phyloP scores from a whole-genome alignment of 768 basidiomycete genomes.

The Gloeopeniophorella convolvens region DNA sequence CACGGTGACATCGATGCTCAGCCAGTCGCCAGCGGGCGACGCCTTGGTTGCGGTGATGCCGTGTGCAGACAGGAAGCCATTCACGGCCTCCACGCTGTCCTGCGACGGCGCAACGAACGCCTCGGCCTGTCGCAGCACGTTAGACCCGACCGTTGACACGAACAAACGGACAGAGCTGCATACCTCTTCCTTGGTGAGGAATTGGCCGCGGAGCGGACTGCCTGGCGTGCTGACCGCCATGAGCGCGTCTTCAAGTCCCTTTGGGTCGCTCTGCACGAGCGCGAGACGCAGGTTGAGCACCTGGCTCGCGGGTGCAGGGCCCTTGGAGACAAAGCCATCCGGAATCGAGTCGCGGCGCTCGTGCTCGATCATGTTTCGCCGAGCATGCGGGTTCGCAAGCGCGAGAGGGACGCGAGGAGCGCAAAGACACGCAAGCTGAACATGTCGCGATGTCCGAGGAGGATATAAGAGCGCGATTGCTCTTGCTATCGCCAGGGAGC shows the following conservation, averaged over 20 bases:
- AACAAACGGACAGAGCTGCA: background rate
- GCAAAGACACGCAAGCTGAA: background rate
- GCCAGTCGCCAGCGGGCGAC: constrained; percentile 26
- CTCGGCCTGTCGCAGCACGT: constrained; percentile 7
- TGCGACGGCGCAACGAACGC: constrained; percentile 11
- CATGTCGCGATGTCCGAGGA: background rate
- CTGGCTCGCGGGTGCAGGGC: constrained; percentile 18
- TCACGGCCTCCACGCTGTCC: constrained; percentile 9
- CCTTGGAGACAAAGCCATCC: background rate
- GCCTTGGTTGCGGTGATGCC: constrained; percentile 11
- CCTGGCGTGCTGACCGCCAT: constrained; percentile 22
- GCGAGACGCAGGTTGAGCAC: constrained; percentile 20
- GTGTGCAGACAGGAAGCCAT: constrained; percentile 7
- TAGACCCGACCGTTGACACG: background rate
- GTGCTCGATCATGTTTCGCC: background rate
- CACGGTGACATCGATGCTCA: constrained; percentile 19
- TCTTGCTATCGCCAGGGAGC: background rate
- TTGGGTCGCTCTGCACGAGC: background rate
- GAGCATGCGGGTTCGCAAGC: background rate
- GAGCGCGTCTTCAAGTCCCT: constrained; percentile 20
- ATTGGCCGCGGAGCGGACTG: constrained; percentile 20
- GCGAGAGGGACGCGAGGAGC: background rate
- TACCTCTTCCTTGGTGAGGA: constrained; percentile 24
- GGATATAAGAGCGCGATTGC: background rate
- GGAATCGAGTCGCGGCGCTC: background rate